Evolutionary conservation across 257 asterid genomes (phyloP).

Genomic region (Lithospermum erythrorhizon): DNA sequence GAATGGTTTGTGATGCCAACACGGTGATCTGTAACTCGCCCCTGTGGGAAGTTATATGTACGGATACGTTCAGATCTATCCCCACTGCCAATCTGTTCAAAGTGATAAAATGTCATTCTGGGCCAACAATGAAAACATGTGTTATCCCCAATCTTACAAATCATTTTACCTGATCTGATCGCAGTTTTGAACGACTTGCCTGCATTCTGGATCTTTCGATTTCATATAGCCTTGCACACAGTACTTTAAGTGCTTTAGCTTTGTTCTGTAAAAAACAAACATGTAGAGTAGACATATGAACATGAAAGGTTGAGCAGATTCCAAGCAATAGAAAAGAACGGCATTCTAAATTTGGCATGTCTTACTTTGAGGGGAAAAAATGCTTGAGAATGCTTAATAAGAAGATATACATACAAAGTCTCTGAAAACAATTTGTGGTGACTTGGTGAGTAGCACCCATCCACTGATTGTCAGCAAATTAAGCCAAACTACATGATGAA

Average conservation of each 20-base stretch:
- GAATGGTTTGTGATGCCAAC: conserved; percentile 82
- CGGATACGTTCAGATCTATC: conserved; percentile 98
- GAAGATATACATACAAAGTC: no score
- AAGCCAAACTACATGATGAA: background rate
- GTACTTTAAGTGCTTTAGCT: conserved; percentile 74
- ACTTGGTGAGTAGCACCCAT: background rate
- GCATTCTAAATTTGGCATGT: background rate
- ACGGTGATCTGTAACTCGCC: conserved; percentile 96
- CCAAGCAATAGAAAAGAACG: background rate
- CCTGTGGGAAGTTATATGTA: conserved; percentile 93
- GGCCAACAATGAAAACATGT: background rate
- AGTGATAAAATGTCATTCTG: conserved; percentile 4
- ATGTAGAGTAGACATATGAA: background rate
- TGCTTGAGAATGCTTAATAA: no score
- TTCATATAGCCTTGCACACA: conserved; percentile 85
- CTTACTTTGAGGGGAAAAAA: no score
- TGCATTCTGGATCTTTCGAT: conserved; percentile 55
- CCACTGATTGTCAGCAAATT: background rate
- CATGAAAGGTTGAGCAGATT: conserved; percentile 5
- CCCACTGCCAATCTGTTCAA: conserved; percentile 84
- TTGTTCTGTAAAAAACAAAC: conserved; percentile 47
- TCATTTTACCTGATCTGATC: conserved; percentile 59
- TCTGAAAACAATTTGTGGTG: no score
- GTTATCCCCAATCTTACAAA: conserved; percentile 5
- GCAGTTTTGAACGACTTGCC: conserved; percentile 66